phyloP scores from a whole-genome alignment of 331 rosid genomes.

The Quercus phellos region DNA sequence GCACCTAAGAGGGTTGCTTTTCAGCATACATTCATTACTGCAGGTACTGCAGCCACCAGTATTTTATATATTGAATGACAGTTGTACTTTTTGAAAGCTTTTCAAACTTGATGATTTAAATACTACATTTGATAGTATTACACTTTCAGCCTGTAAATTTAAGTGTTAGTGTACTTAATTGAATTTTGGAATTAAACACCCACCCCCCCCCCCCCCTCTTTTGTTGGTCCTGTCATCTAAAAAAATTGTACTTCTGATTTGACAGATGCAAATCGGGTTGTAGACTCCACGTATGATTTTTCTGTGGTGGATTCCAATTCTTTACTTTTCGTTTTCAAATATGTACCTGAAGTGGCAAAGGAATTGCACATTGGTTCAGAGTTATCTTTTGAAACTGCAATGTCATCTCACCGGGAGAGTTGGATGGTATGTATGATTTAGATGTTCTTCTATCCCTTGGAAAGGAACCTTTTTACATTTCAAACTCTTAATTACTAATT shows the following conservation, averaged over 20 bases:
- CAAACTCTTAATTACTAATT: neutral
- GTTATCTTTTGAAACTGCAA: slow-evolving; percentile 58
- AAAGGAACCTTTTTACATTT: neutral
- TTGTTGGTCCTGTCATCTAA: slow-evolving; percentile 6
- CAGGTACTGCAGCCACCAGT: slow-evolving; percentile 52
- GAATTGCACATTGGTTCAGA: slow-evolving; percentile 58
- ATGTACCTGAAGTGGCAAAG: slow-evolving; percentile 82
- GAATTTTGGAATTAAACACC: neutral
- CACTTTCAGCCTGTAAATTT: neutral
- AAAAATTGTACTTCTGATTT: slow-evolving; percentile 23
- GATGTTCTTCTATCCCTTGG: slow-evolving; percentile 1
- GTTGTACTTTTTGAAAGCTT: neutral
- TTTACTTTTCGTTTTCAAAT: slow-evolving; percentile 65
- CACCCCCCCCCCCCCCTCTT: neutral
- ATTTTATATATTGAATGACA: slow-evolving; percentile 3
- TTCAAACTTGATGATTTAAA: neutral
- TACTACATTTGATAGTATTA: neutral
- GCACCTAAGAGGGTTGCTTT: slow-evolving; percentile 90
- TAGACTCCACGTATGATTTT: slow-evolving; percentile 75
- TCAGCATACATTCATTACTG: slow-evolving; percentile 66
- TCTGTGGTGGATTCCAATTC: slow-evolving; percentile 96
- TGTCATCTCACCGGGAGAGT: slow-evolving; percentile 46
- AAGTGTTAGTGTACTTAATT: neutral
- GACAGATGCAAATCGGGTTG: slow-evolving; percentile 60
- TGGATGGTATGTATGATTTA: slow-evolving; percentile 65